phyloP scores from a whole-genome alignment of 1,139 yeast genomes.

The Geotrichum europaeum region DNA sequence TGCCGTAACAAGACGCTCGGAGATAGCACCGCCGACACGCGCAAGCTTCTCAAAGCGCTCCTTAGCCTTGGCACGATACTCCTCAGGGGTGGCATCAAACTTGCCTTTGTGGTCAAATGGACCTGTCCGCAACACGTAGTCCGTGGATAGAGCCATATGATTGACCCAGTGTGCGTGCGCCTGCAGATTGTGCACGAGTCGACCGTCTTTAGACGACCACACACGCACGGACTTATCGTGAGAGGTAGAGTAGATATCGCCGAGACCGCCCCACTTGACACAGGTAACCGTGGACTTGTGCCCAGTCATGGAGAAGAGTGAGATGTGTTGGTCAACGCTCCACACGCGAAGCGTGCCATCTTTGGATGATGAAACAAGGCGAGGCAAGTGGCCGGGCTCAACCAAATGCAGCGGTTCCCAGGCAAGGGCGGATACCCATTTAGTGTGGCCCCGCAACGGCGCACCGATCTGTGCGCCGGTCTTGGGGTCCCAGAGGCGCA shows the following conservation, averaged over 20 bases:
- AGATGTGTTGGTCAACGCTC: conserved; percentile 73
- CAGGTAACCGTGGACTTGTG: conserved; percentile 88
- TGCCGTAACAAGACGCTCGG: conserved; percentile 88
- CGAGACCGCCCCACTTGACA: conserved; percentile 93
- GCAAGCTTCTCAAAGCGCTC: conserved; percentile 75
- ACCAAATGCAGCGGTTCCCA: conserved; percentile 95
- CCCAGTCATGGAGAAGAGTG: conserved; percentile 72
- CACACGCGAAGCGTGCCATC: conserved; percentile 88
- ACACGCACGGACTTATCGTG: conserved; percentile 92
- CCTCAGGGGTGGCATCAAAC: conserved; percentile 39
- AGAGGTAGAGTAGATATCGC: conserved; percentile 80
- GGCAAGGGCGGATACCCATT: conserved; percentile 82
- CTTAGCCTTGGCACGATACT: conserved; percentile 53
- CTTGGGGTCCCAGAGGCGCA: conserved; percentile 78
- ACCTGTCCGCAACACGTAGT: conserved; percentile 78
- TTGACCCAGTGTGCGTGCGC: conserved; percentile 98
- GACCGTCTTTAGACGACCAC: conserved; percentile 83
- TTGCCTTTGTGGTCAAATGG: conserved; percentile 62
- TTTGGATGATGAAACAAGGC: conserved; percentile 82
- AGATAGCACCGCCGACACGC: conserved; percentile 56
- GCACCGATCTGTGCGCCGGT: conserved; percentile 72
- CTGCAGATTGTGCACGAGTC: conserved; percentile 69
- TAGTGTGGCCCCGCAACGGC: conserved; percentile 71
- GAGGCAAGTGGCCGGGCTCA: conserved; percentile 56
- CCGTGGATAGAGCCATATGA: conserved; percentile 87